phyloP scores from a whole-genome alignment of 306 rosid genomes.

The Acacia confusa region DNA sequence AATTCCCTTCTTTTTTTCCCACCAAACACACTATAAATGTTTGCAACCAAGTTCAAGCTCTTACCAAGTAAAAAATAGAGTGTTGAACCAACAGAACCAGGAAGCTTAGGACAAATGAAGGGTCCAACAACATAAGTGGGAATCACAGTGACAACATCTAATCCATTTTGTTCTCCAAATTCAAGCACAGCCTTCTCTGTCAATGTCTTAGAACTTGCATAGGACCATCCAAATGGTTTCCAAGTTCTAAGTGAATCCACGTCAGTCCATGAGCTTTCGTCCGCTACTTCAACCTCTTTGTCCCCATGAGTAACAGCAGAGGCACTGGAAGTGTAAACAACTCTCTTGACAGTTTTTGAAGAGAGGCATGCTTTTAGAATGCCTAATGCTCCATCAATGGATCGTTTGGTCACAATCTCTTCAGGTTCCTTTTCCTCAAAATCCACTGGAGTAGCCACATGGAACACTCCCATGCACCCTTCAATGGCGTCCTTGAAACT shows the following conservation, averaged over 20 bases:
- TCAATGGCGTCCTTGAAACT: slow-evolving; percentile 41
- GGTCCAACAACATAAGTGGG: slow-evolving; percentile 48
- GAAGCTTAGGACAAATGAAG: slow-evolving; percentile 46
- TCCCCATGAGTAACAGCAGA: slow-evolving; percentile 6
- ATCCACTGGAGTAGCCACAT: slow-evolving; percentile 34
- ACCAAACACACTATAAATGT: too few relatives aligned
- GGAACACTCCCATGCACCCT: slow-evolving; percentile 48
- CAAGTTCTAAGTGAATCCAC: slow-evolving; percentile 16
- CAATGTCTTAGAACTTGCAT: slow-evolving; percentile 43
- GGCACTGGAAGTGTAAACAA: slow-evolving; percentile 47
- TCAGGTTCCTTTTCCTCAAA: slow-evolving; percentile 32
- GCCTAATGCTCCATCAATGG: slow-evolving; percentile 43
- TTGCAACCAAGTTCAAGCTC: neutral
- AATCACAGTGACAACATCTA: slow-evolving; percentile 47
- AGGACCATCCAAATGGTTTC: slow-evolving; percentile 11
- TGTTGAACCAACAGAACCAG: slow-evolving; percentile 26
- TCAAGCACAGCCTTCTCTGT: slow-evolving; percentile 48
- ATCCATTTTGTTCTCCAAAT: slow-evolving; percentile 39
- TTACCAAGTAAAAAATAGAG: slow-evolving; percentile 35
- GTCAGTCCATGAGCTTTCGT: slow-evolving; percentile 51
- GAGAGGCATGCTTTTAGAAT: slow-evolving; percentile 38
- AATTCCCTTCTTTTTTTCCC: too few relatives aligned
- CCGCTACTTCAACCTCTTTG: slow-evolving; percentile 15
- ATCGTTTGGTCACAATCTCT: slow-evolving; percentile 32
- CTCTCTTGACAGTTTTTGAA: slow-evolving; percentile 42